phyloP scores from a whole-genome alignment of 1,284 basidiomycete genomes.

The Irpex sp. region DNA sequence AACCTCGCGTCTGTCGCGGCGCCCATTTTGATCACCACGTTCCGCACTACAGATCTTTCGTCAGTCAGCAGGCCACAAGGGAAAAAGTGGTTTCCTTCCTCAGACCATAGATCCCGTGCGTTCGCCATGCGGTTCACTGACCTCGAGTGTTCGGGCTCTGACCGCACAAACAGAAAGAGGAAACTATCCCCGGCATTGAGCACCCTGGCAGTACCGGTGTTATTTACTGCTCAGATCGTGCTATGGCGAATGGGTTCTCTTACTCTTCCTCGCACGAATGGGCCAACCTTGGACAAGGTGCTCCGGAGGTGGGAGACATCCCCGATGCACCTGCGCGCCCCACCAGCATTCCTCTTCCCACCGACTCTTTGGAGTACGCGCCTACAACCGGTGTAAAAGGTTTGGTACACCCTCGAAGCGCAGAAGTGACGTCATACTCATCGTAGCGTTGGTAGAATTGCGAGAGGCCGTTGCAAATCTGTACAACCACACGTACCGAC shows the following conservation, averaged over 20 bases:
- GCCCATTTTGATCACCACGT: slow-evolving; percentile 1
- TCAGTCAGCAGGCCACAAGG: slow-evolving; percentile 62
- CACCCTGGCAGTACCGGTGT: slow-evolving; percentile 76
- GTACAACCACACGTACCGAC: slow-evolving; percentile 86
- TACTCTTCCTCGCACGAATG: slow-evolving; percentile 76
- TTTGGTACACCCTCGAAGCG: slow-evolving; percentile 26
- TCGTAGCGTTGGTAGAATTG: slow-evolving; percentile 25
- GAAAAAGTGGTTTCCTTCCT: slow-evolving; percentile 52
- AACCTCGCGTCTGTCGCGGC: neutral
- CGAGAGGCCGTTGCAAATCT: slow-evolving; percentile 79
- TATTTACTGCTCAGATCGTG: slow-evolving; percentile 87
- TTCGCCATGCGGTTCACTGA: slow-evolving; percentile 6
- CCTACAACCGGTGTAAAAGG: slow-evolving; percentile 90
- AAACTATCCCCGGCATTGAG: slow-evolving; percentile 80
- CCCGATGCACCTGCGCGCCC: slow-evolving; percentile 72
- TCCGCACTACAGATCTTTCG: slow-evolving; percentile 56
- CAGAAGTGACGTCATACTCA: slow-evolving; percentile 9
- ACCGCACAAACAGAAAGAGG: slow-evolving; percentile 54
- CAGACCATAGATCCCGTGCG: slow-evolving; percentile 67
- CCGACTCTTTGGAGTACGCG: slow-evolving; percentile 87
- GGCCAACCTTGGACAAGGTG: slow-evolving; percentile 86
- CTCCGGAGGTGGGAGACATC: slow-evolving; percentile 85
- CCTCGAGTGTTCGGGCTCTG: neutral
- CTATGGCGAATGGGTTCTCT: slow-evolving; percentile 86
- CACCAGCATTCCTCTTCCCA: slow-evolving; percentile 55